These are phyloP conservation scores for Exutisphaerella laricina DNA, from an alignment of 2,329 filamentous ascomycete species.

Conservation along the genomic window DNA sequence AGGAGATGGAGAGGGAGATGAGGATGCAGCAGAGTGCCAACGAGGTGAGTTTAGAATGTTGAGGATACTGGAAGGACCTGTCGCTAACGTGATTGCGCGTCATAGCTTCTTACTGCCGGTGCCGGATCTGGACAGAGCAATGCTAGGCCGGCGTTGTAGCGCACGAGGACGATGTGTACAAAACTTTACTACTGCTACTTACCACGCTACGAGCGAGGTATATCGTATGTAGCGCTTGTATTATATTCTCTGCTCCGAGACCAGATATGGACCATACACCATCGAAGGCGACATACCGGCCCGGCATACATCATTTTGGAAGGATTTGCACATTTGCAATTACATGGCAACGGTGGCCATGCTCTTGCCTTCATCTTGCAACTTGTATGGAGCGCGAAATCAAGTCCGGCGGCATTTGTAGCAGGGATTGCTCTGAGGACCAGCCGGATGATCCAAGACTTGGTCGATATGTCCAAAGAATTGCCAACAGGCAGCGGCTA, in stretches of 20 bases:
- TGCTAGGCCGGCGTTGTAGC: conserved; percentile 25
- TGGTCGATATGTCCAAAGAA: no score
- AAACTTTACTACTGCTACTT: conserved; percentile 1
- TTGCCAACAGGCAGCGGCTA: no score
- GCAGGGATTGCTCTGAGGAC: no score
- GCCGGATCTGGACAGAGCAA: conserved; percentile 14
- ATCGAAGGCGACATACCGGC: no score
- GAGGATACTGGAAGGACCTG: background rate
- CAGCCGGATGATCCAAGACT: no score
- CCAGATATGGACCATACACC: no score
- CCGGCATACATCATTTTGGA: no score
- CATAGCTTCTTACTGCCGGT: conserved; percentile 25
- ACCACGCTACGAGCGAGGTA: conserved; percentile 9
- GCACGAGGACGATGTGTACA: conserved; percentile 6
- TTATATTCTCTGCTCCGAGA: conserved; percentile 22
- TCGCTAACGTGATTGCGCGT: conserved; percentile 13
- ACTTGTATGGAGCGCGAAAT: no score
- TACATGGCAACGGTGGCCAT: no score
- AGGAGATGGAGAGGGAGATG: conserved; percentile 97
- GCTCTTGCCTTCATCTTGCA: no score
- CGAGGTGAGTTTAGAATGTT: conserved; percentile 51
- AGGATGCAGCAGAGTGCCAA: conserved; percentile 88
- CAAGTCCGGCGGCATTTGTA: no score
- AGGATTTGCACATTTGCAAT: no score
- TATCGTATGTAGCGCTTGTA: conserved; percentile 19